These are phyloP conservation scores for Ophiostoma triangulosporum DNA, from an alignment of 2,329 filamentous ascomycete genomes.

Conservation along the genomic window DNA sequence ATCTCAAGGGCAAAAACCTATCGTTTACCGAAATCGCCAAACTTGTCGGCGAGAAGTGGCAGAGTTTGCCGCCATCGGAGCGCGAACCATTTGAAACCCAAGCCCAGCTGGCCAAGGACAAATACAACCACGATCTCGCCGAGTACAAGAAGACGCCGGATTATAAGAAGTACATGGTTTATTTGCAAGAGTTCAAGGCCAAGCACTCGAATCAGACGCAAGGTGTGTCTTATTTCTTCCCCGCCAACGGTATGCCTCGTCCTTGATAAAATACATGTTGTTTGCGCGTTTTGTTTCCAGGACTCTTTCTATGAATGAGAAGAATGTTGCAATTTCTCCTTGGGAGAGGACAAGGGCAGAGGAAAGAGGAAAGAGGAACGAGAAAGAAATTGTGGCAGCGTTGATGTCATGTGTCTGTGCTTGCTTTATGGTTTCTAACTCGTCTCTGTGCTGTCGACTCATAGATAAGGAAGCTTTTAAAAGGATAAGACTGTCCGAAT, in stretches of 20 bases:
- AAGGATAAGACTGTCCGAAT: conserved; percentile 32
- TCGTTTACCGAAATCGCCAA: conserved; percentile 78
- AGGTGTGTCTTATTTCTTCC: conserved; percentile 28
- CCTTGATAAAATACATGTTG: background rate
- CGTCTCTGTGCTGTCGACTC: background rate
- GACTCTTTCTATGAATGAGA: background rate
- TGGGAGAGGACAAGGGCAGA: background rate
- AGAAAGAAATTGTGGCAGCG: background rate
- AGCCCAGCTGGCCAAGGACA: conserved; percentile 61
- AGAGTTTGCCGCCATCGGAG: conserved; percentile 50
- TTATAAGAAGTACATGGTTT: conserved; percentile 55
- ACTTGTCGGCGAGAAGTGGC: conserved; percentile 70
- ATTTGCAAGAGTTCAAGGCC: conserved; percentile 65
- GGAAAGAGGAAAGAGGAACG: background rate
- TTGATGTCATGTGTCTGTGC: conserved; percentile 1
- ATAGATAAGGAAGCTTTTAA: conserved; percentile 37
- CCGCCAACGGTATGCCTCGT: conserved; percentile 6
- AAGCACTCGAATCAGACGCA: conserved; percentile 48
- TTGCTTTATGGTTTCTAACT: background rate
- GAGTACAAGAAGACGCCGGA: conserved; percentile 67
- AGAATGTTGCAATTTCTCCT: background rate
- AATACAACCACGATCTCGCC: conserved; percentile 56
- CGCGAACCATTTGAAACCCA: conserved; percentile 62
- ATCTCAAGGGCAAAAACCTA: conserved; percentile 60
- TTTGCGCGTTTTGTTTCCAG: background rate